Base-by-base conservation (phyloP, 768 basidiomycete species). In the Mycena belliarum region DNA sequence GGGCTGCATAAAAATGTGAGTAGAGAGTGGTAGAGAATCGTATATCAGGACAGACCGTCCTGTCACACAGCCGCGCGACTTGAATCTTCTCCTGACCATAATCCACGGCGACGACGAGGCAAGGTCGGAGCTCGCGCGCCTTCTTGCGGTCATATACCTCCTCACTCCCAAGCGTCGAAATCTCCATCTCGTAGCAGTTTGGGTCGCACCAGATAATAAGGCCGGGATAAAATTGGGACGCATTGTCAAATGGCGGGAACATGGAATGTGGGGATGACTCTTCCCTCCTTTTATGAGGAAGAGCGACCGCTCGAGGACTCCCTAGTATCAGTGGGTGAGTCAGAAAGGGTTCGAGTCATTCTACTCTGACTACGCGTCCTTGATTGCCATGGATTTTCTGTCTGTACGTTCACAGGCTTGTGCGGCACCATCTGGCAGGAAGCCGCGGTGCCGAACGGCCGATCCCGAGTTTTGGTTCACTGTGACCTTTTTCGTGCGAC, bases 171-270 rank as follows among this genome's bases (percentile, higher is more conserved):
- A 59, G 37, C 24, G 57, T 59, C 12, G 57, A 56, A 4, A 44
- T 6, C 18, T 52, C 61, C 40, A 55, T 51, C 6, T 63, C 57
- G 25, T 37, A 49, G 29, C 42, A 52, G 37, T 46, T 37, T 10
- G 57, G 57, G 40, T 63, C 61, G 37, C 61, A 63, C 61, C 61
- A 63, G 10, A 63, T n/a, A 25, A 63, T 77, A 72, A 75, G 74
- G 67, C 42, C 61, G 6, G 61, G 40, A 16, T 52, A 49, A 45
- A 59, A 63, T 35, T 63, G 53, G 16, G 26, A 35, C 14, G 21
- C n/a, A 43, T 58, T 40, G 23, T 51, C 50, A 26, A 63, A 63
- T 1, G 61, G 61, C 16, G 29, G 44, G 49, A 63, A 63, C 55
- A 61, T 55, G 38, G 21, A 11, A n/a, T 40, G 38, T 5, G n/a